Base-by-base conservation (phyloP, 257 asterid species). In the Capsicum baccatum region DNA sequence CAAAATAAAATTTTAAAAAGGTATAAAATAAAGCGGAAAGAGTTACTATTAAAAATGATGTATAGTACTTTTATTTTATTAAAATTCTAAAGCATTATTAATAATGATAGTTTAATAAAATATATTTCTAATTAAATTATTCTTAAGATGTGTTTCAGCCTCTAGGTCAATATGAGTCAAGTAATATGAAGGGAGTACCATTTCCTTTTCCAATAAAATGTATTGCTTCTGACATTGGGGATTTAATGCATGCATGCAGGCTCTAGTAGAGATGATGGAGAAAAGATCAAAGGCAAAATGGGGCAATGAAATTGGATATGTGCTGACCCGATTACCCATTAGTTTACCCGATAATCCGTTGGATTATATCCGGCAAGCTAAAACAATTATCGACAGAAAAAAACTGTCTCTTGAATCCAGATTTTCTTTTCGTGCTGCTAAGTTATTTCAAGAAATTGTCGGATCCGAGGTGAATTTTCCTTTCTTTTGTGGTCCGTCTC, bases 371-470 rank as follows among this genome's bases (percentile, higher is more conserved):
- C 89, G 83, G 9, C 69, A 88, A 44, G 92, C 94, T 26, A 91
- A 89, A 80, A 84, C 89, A 2, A 66, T 69, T 17, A 90, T 89
- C 89, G 89, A 92, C 42, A 52, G 84, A 76, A 92, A 92, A 90
- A 92, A 91, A 79, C 87, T 86, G 4, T 92, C 95, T 37, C 84
- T 90, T 16, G 93, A 81, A 50, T 88, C 91, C 66, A 86, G 79
- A 35, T 42, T 76, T 13, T 79, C 82, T 4, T 90, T 21, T 58
- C 0, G 26, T 8, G 44, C 70, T 7, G 63, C 87, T 55, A 84
- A 85, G 50, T 79, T 88, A 21, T 7, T 80, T 6, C 55, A 83
- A 80, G 48, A 26, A 4, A 19, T 89, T 7, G 74, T 91, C 5
- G 95, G 95, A 33, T 11, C 21, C 48, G 35, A 88, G 92, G 95